A percentile compares a stretch with the other conserved stretches of the same genome.
These are phyloP conservation scores for Musa acuminata DNA, from an alignment of 176 grass and related monocot species.

Conservation along the genomic window DNA sequence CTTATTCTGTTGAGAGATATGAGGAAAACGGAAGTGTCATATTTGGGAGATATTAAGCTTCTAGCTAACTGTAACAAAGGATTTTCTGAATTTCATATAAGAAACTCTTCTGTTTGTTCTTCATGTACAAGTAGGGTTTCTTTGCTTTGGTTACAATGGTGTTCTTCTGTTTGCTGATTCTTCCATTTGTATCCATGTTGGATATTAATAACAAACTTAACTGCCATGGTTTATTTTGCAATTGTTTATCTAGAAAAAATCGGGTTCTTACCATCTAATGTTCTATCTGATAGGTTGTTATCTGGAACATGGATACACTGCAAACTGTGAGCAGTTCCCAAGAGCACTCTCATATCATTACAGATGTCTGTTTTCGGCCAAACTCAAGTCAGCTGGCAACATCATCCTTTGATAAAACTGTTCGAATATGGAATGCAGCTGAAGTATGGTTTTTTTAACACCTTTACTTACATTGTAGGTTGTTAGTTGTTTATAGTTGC, in stretches of 20 bases:
- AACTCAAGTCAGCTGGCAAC: constrained; percentile 80
- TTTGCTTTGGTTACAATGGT: neutral
- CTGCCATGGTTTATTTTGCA: neutral
- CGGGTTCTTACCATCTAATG: neutral
- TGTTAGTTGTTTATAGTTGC: neutral
- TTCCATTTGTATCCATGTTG: neutral
- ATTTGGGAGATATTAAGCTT: neutral
- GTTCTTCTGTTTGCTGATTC: neutral
- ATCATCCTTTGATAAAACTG: constrained; percentile 68
- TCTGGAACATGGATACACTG: constrained; percentile 74
- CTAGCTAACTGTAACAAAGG: neutral
- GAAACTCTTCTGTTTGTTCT: neutral
- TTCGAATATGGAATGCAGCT: constrained; percentile 58
- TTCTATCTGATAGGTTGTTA: constrained; percentile 43
- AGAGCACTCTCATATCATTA: constrained; percentile 61
- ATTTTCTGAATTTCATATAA: neutral
- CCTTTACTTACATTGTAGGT: constrained; percentile 5
- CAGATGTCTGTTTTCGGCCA: constrained; percentile 58
- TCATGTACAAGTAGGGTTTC: neutral
- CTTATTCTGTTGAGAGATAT: neutral
- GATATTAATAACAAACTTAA: neutral
- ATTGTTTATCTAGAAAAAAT: neutral
- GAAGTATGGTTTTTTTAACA: constrained; percentile 30
- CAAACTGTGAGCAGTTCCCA: constrained; percentile 47
- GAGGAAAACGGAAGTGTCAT: neutral